A percentile compares a stretch with the other conserved stretches of the same genome.
Evolutionary conservation across 2,329 filamentous ascomycete species (phyloP).

Genomic region (Fusarium sp.): DNA sequence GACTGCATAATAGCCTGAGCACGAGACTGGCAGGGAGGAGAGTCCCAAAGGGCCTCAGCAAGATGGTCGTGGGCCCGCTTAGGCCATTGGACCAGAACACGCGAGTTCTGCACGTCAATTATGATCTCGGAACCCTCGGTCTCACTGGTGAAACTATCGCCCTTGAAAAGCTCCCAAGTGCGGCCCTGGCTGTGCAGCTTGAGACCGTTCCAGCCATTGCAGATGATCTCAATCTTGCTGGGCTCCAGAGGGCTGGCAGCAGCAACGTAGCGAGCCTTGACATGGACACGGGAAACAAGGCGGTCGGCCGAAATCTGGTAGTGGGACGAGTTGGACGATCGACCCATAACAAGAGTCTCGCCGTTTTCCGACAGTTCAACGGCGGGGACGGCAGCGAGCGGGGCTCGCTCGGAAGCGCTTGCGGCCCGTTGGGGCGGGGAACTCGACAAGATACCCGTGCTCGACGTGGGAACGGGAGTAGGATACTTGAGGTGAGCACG

Average conservation of each 20-base stretch:
- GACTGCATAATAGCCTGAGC: slow-evolving; percentile 62
- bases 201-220: slow-evolving; percentile 94
- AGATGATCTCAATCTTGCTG: slow-evolving; percentile 87
- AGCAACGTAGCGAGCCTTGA: slow-evolving; percentile 85
- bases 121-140: slow-evolving; percentile 91
- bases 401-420: slow-evolving; percentile 79
- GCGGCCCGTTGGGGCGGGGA: slow-evolving; percentile 76
- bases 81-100: slow-evolving; percentile 91
- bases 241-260: slow-evolving; percentile 74
- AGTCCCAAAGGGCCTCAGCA: slow-evolving; percentile 79
- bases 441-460: slow-evolving; percentile 88
- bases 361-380: slow-evolving; percentile 85
- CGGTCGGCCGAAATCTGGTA: slow-evolving; percentile 94
- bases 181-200: slow-evolving; percentile 92
- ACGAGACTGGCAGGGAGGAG: slow-evolving; percentile 59
- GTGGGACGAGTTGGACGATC: slow-evolving; percentile 94
- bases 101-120: slow-evolving; percentile 92
- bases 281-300: slow-evolving; percentile 91
- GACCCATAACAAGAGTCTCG: slow-evolving; percentile 85
- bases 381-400: slow-evolving; percentile 84
- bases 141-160: slow-evolving; percentile 89
- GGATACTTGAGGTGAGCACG: slow-evolving; percentile 78
- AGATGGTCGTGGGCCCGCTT: slow-evolving; percentile 63
- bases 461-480: slow-evolving; percentile 93
- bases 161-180: slow-evolving; percentile 86